phyloP scores from a whole-genome alignment of 192 early-diverging fungal genomes.

The Backusella circina region DNA sequence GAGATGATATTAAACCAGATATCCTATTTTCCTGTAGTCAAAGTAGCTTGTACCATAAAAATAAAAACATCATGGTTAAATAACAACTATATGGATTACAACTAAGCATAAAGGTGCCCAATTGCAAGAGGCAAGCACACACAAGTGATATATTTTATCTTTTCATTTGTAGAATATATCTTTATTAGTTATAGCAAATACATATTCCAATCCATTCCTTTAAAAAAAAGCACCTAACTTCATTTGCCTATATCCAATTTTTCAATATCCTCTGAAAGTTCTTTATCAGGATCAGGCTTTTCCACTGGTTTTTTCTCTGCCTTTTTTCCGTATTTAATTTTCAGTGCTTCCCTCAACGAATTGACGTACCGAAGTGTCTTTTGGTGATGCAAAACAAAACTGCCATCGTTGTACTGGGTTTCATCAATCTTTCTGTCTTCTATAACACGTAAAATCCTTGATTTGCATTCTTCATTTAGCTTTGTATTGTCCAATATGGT shows the following conservation, averaged over 20 bases:
- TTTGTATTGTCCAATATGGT: not conserved
- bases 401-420: not conserved
- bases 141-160: too few relatives aligned
- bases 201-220: not conserved
- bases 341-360: not conserved
- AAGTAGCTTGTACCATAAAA: too few relatives aligned
- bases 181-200: not conserved
- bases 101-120: too few relatives aligned
- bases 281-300: not conserved
- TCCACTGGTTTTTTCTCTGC: not conserved
- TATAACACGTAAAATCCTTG: not conserved
- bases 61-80: not conserved
- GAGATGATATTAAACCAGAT: not conserved
- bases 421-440: not conserved
- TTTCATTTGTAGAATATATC: not conserved
- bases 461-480: not conserved
- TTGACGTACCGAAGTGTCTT: not conserved
- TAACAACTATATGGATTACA: not conserved
- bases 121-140: too few relatives aligned
- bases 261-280: not conserved
- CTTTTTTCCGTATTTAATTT: not conserved
- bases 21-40: too few relatives aligned
- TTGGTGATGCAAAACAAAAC: not conserved
- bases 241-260: not conserved
- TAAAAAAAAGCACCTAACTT: not conserved